A percentile compares a stretch with the other conserved stretches of the same genome.
These are phyloP conservation scores for Elsinoe perseae DNA, from an alignment of 2,329 filamentous ascomycete species.

Conservation along the genomic window DNA sequence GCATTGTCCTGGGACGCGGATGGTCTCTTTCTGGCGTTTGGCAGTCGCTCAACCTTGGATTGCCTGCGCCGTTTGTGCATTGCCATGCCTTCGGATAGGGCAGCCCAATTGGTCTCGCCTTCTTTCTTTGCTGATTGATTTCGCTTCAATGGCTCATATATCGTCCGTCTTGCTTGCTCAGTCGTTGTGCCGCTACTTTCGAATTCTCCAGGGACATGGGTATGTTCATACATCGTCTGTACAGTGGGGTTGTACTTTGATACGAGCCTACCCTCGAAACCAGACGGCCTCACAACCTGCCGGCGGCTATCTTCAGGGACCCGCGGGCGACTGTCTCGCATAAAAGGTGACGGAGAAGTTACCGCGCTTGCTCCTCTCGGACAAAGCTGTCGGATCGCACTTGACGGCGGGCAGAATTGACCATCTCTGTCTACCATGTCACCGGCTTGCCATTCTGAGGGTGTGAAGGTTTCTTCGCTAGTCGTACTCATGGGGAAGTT, in stretches of 20 bases:
- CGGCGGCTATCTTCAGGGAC: no score
- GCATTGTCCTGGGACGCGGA: no score
- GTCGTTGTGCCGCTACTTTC: not conserved
- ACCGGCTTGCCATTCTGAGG: not conserved
- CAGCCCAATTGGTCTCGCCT: not conserved
- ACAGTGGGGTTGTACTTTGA: not conserved
- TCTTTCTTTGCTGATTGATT: not conserved
- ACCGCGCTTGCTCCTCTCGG: not conserved
- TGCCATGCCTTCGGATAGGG: not conserved
- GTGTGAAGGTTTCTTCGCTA: not conserved
- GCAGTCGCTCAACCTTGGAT: not conserved
- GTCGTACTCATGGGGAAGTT: slow-evolving; percentile 7
- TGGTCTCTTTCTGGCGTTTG: not conserved
- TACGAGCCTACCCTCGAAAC: not conserved
- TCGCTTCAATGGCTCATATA: not conserved
- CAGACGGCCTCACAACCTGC: not conserved
- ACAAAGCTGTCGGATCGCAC: not conserved
- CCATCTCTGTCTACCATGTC: not conserved
- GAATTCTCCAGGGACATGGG: not conserved
- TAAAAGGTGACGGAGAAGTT: not conserved
- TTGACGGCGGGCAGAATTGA: slow-evolving; percentile 1
- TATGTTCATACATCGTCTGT: not conserved
- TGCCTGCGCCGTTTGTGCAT: not conserved
- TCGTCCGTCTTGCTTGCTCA: not conserved
- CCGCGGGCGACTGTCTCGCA: not conserved